Evolutionary conservation across 2,329 filamentous ascomycete species (phyloP).

Genomic region (Bipolaris oryzae): DNA sequence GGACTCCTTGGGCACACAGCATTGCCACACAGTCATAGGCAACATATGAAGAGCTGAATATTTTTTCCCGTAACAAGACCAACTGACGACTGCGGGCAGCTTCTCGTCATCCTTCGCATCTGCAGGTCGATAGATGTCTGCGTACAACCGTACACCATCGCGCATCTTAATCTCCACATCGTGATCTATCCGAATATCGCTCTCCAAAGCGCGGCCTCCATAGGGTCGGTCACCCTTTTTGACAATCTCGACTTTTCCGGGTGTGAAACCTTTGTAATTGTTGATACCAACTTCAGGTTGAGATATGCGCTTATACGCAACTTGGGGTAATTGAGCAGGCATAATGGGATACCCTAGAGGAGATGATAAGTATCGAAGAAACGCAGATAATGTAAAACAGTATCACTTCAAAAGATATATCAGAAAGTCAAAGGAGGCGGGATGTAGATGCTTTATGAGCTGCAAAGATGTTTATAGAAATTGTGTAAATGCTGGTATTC

Average conservation of each 20-base stretch:
- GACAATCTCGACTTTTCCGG: constrained; percentile 50
- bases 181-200: constrained; percentile 53
- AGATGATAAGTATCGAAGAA: not conserved
- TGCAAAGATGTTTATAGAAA: not conserved
- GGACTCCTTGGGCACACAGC: constrained; percentile 41
- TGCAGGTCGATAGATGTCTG: constrained; percentile 54
- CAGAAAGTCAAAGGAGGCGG: not conserved
- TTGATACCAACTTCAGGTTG: constrained; percentile 50
- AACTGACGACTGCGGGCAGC: constrained; percentile 54
- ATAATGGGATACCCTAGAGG: constrained; percentile 15
- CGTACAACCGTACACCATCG: constrained; percentile 52
- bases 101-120: constrained; percentile 32
- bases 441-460: not conserved
- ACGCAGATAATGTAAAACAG: not conserved
- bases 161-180: constrained; percentile 54
- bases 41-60: constrained; percentile 50
- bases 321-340: constrained; percentile 40
- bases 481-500: not conserved
- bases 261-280: constrained; percentile 50
- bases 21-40: constrained; percentile 49
- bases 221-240: constrained; percentile 48
- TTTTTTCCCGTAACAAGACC: constrained; percentile 56
- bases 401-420: too few species aligned
- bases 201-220: constrained; percentile 43
- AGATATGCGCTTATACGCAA: constrained; percentile 39